Evolutionary conservation across 2,329 filamentous ascomycete genomes (phyloP).

Genomic region (Sphaerostilbella broomeana): DNA sequence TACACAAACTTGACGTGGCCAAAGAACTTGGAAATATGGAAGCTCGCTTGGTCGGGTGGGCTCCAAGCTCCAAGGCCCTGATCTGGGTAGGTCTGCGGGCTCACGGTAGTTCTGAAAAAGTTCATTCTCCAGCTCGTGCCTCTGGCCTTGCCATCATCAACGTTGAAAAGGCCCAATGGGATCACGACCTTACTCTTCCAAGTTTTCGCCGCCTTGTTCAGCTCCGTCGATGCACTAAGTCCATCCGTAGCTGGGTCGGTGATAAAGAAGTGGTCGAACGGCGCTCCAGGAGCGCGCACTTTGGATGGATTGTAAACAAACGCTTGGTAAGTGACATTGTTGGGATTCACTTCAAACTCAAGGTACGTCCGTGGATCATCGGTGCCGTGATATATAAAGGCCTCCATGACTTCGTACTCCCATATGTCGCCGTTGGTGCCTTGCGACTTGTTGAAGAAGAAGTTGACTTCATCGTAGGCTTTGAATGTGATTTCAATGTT

Average conservation of each 20-base stretch:
- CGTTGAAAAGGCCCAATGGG: conserved; percentile 44
- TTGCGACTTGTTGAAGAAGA: conserved; percentile 37
- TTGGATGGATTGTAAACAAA: conserved; percentile 47
- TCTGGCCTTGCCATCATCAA: conserved; percentile 35
- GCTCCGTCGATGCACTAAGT: conserved; percentile 32
- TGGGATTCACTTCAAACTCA: conserved; percentile 44
- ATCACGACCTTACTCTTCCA: conserved; percentile 38
- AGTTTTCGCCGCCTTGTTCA: conserved; percentile 28
- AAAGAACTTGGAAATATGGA: conserved; percentile 43
- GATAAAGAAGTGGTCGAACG: conserved; percentile 40
- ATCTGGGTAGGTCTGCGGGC: conserved; percentile 35
- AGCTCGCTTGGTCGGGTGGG: conserved; percentile 38
- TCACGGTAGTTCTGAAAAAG: conserved; percentile 43
- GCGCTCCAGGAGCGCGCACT: conserved; percentile 32
- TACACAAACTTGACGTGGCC: conserved; percentile 34
- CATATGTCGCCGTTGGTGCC: conserved; percentile 42
- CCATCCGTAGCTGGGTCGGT: conserved; percentile 35
- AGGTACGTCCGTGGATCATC: conserved; percentile 43
- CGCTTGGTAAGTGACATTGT: conserved; percentile 45
- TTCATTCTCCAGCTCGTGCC: conserved; percentile 46
- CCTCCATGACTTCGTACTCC: conserved; percentile 45
- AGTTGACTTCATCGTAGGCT: conserved; percentile 39
- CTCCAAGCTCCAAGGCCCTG: conserved; percentile 42
- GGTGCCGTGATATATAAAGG: conserved; percentile 40
- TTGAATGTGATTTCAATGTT: conserved; percentile 37